phyloP scores from a whole-genome alignment of 352 stramenopile genomes.

The Stramenopiles sp. region DNA sequence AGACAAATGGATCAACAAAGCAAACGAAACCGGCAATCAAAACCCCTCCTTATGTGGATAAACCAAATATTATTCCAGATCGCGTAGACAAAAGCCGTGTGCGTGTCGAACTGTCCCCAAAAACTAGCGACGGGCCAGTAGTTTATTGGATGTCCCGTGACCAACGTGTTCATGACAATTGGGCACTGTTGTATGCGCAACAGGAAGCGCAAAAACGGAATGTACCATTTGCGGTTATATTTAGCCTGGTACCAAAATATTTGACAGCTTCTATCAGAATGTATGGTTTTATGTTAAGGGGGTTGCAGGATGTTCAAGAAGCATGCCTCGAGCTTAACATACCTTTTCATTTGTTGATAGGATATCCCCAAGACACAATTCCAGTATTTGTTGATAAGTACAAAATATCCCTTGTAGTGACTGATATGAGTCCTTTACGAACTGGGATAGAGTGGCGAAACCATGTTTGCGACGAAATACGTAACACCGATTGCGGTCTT shows the following conservation, averaged over 20 bases:
- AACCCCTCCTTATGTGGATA: too few species aligned
- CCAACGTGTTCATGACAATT: constrained; percentile 55
- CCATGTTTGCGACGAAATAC: constrained; percentile 23
- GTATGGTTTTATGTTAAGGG: constrained; percentile 46
- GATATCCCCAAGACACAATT: too few species aligned
- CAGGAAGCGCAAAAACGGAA: constrained; percentile 31
- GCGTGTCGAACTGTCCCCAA: too few species aligned
- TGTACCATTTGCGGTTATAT: constrained; percentile 35
- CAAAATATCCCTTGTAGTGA: too few species aligned
- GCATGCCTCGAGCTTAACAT: constrained; percentile 37
- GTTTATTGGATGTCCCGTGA: constrained; percentile 69
- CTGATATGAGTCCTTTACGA: too few species aligned
- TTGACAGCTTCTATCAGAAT: constrained; percentile 38
- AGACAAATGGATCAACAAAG: too few species aligned
- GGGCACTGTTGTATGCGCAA: constrained; percentile 44
- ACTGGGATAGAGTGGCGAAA: constrained; percentile 14
- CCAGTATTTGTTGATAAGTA: too few species aligned
- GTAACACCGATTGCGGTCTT: constrained; percentile 38
- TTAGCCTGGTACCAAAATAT: constrained; percentile 31
- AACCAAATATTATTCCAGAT: too few species aligned
- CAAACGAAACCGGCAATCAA: too few species aligned
- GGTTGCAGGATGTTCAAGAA: constrained; percentile 40
- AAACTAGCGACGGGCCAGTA: constrained; percentile 22
- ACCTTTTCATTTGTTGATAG: constrained; percentile 41
- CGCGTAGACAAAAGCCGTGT: too few species aligned